Evolutionary conservation across 2,329 filamentous ascomycete genomes (phyloP), one percentile per base, ranked within the genome.

Genomic region (Paramyrothecium sp.): DNA sequence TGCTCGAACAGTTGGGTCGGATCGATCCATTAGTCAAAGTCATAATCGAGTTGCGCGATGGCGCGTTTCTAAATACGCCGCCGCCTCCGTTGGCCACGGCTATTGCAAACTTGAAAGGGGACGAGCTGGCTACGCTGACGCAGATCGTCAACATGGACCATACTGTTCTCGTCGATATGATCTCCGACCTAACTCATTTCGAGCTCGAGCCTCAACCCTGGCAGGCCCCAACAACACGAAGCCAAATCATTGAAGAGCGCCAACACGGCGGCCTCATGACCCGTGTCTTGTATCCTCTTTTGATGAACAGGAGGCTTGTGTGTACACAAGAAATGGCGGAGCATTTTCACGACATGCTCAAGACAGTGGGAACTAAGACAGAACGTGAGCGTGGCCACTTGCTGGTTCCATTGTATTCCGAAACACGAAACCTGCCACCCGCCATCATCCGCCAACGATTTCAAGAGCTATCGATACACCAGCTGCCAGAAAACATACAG

Each of bases 131-230:
- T 17, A 63, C 65, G 10, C 71, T 77, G 19, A 74, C 74, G 4
- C 19, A 60, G 0, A 74, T 71, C 4, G 56, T 78, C 20, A 78
- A 77, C 57, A 64, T 78, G 54, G 75, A 78, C 48, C 75, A 76
- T 55, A 75, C 75, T 7, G 68, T 76, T 46, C 70, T 78, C 16
- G 71, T 77, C 46, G 71, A 75, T 47, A 65, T 78, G 26, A 69
- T 74, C 34, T 76, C 75, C 1, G 75, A 78, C 53, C 65, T 76
- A 13, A 77, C 74, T 1, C 75, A 78, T 44, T 57, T 65, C 10
- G 55, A 60, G 3, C 71, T 76, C 7, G 59, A 69, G 19, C 67
- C 70, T 1, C 63, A 71, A 55, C 64, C 67, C 3, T 75, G 71
- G 69, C 71, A 75, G 49, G 67, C 65, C 3, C 59, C 56, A 13